Evolutionary conservation across 768 basidiomycete species (phyloP), one percentile per base, ranked within the genome.

Genomic region (Daedalea quercina): DNA sequence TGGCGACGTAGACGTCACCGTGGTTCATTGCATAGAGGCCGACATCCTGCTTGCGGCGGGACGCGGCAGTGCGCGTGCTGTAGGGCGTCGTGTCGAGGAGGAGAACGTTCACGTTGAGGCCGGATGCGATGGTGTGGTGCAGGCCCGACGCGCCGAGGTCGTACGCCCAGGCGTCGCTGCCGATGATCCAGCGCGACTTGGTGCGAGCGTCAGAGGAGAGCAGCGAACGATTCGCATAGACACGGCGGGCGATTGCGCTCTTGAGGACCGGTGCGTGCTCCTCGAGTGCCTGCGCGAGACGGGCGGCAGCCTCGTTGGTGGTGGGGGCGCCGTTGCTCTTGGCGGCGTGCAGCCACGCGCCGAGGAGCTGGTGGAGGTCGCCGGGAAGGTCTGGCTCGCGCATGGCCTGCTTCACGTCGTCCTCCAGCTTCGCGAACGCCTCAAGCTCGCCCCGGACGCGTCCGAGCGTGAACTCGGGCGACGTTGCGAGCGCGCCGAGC

Each of bases 11-110:
- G 54, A 94, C 92, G 64, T 94, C 88, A 11, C 95, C 95, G 67
- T 96, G 88, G 72, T 96, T 98, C 88, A 98, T 94, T 23, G 95
- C 96, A 63, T 99, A 99, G 47, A 99, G 75, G 2, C 95, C 96
- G 47, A 94, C 88, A 68, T 99, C 96, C 63, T 93, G 94, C 72
- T 97, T 97, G 52, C 93, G 78, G 54, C 90, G 82, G 56, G 79
- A 76, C 9, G 81, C 84, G 23, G 76, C 68, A 63, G 85, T 82
- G 50, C 92, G 85, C 33, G 82, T 70, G 1, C 92, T 84, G 70
- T 96, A 99, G 0, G 96, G 91, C 2, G 86, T 70, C 7, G 88
- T 94, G 69, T 99, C 96, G 63, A 98, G 82, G 58, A 98, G 84
- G 67, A 99, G 87, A 53, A 98, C 81, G 73, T 99, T 99, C 71